Percentiles rank a stretch among this genome's conserved stretches.
Conservation (phyloP, 1,284 basidiomycete species). For the Bjerkandera adusta region DNA sequence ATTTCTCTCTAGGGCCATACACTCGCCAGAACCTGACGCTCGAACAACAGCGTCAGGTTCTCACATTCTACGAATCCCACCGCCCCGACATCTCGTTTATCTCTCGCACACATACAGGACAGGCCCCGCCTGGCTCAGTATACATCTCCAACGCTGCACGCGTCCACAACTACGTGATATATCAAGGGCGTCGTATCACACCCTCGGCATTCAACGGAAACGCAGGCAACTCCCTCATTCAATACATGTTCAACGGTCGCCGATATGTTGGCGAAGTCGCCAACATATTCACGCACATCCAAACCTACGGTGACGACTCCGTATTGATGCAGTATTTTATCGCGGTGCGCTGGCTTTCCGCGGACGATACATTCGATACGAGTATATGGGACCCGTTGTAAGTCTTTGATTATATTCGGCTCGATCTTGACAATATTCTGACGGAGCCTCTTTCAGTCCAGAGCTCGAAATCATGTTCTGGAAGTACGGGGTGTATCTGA, state of each 20-base stretch:
- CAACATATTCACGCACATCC: neutral
- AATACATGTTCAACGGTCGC: neutral
- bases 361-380: neutral
- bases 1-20: too few relatives aligned
- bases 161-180: constrained; percentile 3
- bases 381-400: constrained; percentile 10
- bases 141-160: neutral
- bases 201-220: neutral
- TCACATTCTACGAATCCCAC: too few relatives aligned
- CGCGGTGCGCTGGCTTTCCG: constrained; percentile 8
- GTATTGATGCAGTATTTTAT: neutral
- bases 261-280: constrained; percentile 8
- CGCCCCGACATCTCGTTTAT: too few relatives aligned
- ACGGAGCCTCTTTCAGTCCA: neutral
- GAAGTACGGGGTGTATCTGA: constrained; percentile 3
- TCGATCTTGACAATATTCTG: neutral
- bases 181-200: constrained; percentile 3
- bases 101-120: too few relatives aligned
- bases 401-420: neutral
- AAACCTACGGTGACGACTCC: neutral
- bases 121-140: too few relatives aligned
- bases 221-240: constrained; percentile 6
- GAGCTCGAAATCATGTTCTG: constrained; percentile 11
- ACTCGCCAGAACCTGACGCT: too few relatives aligned
- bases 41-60: too few relatives aligned